Evolutionary conservation across 2,329 filamentous ascomycete genomes (phyloP).

Genomic region (Exophiala sp.): DNA sequence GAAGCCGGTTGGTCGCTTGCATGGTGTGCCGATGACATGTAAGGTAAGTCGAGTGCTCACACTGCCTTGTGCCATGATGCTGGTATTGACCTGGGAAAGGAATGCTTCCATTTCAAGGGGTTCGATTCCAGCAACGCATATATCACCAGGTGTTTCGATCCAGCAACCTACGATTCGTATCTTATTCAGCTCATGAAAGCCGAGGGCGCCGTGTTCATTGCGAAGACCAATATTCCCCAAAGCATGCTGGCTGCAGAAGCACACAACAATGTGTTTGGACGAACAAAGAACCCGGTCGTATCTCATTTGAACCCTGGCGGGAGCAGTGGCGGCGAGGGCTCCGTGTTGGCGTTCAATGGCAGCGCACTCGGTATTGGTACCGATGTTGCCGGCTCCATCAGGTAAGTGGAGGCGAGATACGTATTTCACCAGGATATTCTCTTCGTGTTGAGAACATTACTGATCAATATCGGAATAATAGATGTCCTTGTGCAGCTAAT

Average conservation of each 20-base stretch:
- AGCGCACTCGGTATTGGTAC: conserved; percentile 59
- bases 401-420: conserved; percentile 15
- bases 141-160: conserved; percentile 57
- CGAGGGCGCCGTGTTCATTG: conserved; percentile 62
- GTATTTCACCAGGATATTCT: neutral
- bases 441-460: neutral
- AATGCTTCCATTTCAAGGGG: conserved; percentile 39
- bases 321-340: conserved; percentile 63
- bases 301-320: conserved; percentile 60
- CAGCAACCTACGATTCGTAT: conserved; percentile 54
- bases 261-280: conserved; percentile 56
- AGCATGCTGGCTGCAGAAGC: conserved; percentile 54
- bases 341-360: conserved; percentile 56
- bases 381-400: conserved; percentile 52
- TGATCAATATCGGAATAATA: conserved; percentile 25
- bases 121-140: conserved; percentile 57
- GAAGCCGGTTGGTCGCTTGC: conserved; percentile 36
- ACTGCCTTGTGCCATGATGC: no score
- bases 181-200: conserved; percentile 57
- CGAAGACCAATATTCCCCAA: conserved; percentile 67
- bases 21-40: conserved; percentile 38
- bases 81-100: conserved; percentile 14
- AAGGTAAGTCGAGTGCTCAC: conserved; percentile 24
- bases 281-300: conserved; percentile 62
- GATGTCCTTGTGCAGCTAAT: conserved; percentile 47